Evolutionary conservation across 2,329 filamentous ascomycete species (phyloP).

Genomic region (Pseudogymnoascus sp.): DNA sequence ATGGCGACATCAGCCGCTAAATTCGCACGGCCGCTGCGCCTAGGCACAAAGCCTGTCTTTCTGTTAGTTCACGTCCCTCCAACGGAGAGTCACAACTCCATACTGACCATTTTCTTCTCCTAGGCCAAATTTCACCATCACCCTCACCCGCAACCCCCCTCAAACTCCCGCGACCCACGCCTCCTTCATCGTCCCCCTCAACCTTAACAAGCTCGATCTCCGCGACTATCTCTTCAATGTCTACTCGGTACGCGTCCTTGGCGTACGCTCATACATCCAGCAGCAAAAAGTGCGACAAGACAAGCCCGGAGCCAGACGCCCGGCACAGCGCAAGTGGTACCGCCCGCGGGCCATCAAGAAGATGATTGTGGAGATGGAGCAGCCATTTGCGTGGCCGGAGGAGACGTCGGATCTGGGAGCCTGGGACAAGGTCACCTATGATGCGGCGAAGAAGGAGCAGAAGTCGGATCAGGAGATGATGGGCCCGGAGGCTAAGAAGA

Average conservation of each 20-base stretch:
- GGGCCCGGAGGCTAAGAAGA: conserved; percentile 25
- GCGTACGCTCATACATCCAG: conserved; percentile 74
- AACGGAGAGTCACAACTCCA: not conserved
- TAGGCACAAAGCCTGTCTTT: conserved; percentile 39
- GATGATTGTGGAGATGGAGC: conserved; percentile 86
- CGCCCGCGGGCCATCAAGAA: conserved; percentile 72
- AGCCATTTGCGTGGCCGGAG: conserved; percentile 84
- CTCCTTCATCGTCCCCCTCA: conserved; percentile 82
- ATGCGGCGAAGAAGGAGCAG: conserved; percentile 43
- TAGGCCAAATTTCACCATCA: conserved; percentile 76
- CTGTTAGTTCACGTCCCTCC: conserved; percentile 32
- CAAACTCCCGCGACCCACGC: conserved; percentile 72
- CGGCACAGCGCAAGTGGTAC: conserved; percentile 49
- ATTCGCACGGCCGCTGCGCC: conserved; percentile 10
- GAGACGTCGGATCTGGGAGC: conserved; percentile 52
- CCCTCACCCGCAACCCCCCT: conserved; percentile 62
- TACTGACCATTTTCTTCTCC: not conserved
- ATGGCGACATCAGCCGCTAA: conserved; percentile 3
- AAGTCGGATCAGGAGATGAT: conserved; percentile 31
- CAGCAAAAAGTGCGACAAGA: conserved; percentile 56
- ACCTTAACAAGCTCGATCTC: conserved; percentile 92
- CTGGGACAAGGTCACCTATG: conserved; percentile 57
- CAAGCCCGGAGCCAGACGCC: conserved; percentile 32
- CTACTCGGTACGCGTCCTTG: conserved; percentile 67
- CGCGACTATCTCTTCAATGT: conserved; percentile 88